A percentile compares a stretch with the other conserved stretches of the same genome.
phyloP scores from a whole-genome alignment of 1,284 basidiomycete genomes.

The Irpex sp. region DNA sequence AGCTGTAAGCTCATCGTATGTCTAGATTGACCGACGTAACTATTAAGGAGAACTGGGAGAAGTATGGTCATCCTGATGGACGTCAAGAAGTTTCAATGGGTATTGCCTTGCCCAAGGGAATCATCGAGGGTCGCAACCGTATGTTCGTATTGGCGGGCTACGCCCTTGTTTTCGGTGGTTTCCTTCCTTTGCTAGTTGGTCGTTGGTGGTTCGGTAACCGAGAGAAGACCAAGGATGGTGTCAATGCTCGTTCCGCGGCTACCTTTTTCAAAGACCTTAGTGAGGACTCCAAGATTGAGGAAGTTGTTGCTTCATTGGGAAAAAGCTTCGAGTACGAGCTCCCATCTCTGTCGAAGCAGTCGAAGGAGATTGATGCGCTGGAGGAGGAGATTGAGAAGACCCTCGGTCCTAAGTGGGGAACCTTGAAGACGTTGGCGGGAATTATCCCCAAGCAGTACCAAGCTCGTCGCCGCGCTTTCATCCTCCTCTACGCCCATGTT shows the following conservation, averaged over 20 bases:
- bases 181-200: slow-evolving; percentile 84
- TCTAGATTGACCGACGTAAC: slow-evolving; percentile 86
- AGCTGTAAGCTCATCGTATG: background rate
- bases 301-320: slow-evolving; percentile 73
- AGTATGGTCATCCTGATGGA: slow-evolving; percentile 96
- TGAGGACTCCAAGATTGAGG: slow-evolving; percentile 74
- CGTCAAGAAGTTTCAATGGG: slow-evolving; percentile 93
- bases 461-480: slow-evolving; percentile 48
- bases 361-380: slow-evolving; percentile 49
- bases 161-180: slow-evolving; percentile 81
- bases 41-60: slow-evolving; percentile 86
- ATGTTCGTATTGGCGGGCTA: slow-evolving; percentile 89
- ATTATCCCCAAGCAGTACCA: slow-evolving; percentile 28
- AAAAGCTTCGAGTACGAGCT: slow-evolving; percentile 65
- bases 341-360: slow-evolving; percentile 19
- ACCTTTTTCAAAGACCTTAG: slow-evolving; percentile 84
- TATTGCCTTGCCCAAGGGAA: slow-evolving; percentile 93
- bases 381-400: slow-evolving; percentile 50
- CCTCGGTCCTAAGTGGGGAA: slow-evolving; percentile 49
- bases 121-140: slow-evolving; percentile 89
- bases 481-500: slow-evolving; percentile 84
- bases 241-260: slow-evolving; percentile 81
- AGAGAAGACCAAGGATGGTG: slow-evolving; percentile 88
- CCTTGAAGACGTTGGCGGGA: slow-evolving; percentile 37
- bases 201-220: slow-evolving; percentile 98